A percentile compares a stretch with the other conserved stretches of the same genome.
Conservation (phyloP, 2,329 filamentous ascomycete species). For the Fusarium torreyae region DNA sequence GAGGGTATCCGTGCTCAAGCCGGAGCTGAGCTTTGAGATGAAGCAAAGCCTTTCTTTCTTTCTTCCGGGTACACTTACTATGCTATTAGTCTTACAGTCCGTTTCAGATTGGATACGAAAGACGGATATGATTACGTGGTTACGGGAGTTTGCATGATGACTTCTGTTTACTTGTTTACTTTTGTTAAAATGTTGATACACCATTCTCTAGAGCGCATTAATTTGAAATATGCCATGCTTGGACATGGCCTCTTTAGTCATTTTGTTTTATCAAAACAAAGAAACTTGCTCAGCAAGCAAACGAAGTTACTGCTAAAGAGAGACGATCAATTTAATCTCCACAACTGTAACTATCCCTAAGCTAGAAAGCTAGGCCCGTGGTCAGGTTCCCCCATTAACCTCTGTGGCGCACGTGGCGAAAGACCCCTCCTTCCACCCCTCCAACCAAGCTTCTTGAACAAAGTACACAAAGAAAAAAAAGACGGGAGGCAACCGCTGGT, state of each 20-base stretch:
- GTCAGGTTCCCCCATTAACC: slow-evolving; percentile 10
- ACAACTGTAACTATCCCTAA: slow-evolving; percentile 6
- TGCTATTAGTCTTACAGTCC: neutral
- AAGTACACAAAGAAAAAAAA: slow-evolving; percentile 47
- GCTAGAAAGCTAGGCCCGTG: too few species aligned
- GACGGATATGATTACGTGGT: too few species aligned
- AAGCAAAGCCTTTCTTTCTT: neutral
- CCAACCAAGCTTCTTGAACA: slow-evolving; percentile 37
- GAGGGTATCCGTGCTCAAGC: slow-evolving; percentile 28
- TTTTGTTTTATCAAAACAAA: neutral
- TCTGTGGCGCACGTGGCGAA: slow-evolving; percentile 42
- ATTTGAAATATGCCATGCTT: neutral
- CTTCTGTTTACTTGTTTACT: neutral
- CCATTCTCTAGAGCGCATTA: too few species aligned
- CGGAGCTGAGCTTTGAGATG: slow-evolving; percentile 34
- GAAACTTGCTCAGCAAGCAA: neutral
- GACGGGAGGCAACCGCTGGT: slow-evolving; percentile 28
- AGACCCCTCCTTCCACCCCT: slow-evolving; percentile 48
- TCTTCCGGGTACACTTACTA: slow-evolving; percentile 1
- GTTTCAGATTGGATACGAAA: neutral
- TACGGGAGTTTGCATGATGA: neutral
- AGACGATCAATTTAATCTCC: neutral
- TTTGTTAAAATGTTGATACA: neutral
- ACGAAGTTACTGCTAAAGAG: neutral
- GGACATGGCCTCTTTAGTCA: too few species aligned